phyloP scores from a whole-genome alignment of 371 early-diverging fungal genomes.

The Mucor lusitanicus region DNA sequence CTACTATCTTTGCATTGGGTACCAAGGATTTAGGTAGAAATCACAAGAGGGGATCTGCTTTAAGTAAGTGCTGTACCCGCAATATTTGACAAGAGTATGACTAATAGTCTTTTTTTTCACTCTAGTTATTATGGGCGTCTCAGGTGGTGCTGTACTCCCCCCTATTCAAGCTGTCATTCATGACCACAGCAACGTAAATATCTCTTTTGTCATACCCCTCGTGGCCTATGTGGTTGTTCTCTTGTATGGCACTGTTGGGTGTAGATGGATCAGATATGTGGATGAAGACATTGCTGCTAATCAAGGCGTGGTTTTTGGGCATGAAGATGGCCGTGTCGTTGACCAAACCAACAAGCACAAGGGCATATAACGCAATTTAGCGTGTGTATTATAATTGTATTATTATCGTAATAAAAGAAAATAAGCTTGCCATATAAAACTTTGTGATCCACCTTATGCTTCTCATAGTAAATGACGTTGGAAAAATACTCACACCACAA shows the following conservation, averaged over 20 bases:
- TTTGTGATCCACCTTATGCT: not conserved
- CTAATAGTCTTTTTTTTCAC: no score
- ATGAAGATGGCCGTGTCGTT: not conserved
- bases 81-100: not conserved
- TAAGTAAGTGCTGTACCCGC: slow-evolving; percentile 23
- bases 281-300: slow-evolving; percentile 28
- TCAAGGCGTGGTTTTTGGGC: not conserved
- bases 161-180: slow-evolving; percentile 42
- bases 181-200: slow-evolving; percentile 33
- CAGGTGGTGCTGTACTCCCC: slow-evolving; percentile 47
- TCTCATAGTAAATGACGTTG: not conserved
- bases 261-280: slow-evolving; percentile 35
- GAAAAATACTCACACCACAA: not conserved
- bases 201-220: slow-evolving; percentile 39
- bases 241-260: slow-evolving; percentile 36
- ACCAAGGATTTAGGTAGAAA: slow-evolving; percentile 48
- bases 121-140: slow-evolving; percentile 48
- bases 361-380: not conserved
- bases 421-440: not conserved
- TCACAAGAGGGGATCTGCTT: slow-evolving; percentile 45
- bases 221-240: slow-evolving; percentile 35
- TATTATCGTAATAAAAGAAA: not conserved
- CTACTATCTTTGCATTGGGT: slow-evolving; percentile 47
- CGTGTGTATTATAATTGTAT: not conserved
- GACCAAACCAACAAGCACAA: not conserved